Base-by-base conservation (phyloP, 306 rosid species). In the Quercus rubra region DNA sequence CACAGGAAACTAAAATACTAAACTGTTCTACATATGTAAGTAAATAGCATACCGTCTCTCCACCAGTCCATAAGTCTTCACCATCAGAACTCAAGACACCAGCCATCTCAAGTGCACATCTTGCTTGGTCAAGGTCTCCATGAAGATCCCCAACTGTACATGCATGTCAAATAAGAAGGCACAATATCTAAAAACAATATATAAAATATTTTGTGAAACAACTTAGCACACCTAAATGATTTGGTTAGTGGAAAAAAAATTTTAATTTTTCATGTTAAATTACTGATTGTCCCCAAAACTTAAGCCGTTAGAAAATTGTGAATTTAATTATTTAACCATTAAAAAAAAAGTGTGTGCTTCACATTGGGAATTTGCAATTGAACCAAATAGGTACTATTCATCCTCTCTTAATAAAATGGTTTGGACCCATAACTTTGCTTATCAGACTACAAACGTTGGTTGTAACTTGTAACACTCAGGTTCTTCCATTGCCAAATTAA, bases 71-170 rank as follows among this genome's bases (percentile, higher is more conserved):
- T 77, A 82, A 76, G 87, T 95, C 84, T 82, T 75, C 87, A 76
- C 90, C 90, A 66, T 90, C 94, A 18, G 93, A 83, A 77, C 94
- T 90, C 92, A 95, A 78, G 21, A 95, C 97, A 70, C 96, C 98
- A 72, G 99, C 99, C 75, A 90, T 88, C 91, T 93, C 86, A 70
- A 95, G 97, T 46, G 99, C 98, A 79, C 71, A 84, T 84, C 96
- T 89, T 74, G 98, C 85, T 82, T 93, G 90, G 70, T 83, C 83
- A 74, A 95, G 92, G 83, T 95, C 99, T 64, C 99, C 98, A 89
- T 95, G 99, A 78, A 95, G 85, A 88, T 95, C 98, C 72, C 99
- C 98, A 85, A 95, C 98, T 95, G 56, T 68, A 52, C 14, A 82
- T 5, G 46, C 71, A 80, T 80, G 55, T 33, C 74, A 74, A 73